Base-by-base conservation (phyloP, 257 asterid species). In the Penstemon davidsonii region DNA sequence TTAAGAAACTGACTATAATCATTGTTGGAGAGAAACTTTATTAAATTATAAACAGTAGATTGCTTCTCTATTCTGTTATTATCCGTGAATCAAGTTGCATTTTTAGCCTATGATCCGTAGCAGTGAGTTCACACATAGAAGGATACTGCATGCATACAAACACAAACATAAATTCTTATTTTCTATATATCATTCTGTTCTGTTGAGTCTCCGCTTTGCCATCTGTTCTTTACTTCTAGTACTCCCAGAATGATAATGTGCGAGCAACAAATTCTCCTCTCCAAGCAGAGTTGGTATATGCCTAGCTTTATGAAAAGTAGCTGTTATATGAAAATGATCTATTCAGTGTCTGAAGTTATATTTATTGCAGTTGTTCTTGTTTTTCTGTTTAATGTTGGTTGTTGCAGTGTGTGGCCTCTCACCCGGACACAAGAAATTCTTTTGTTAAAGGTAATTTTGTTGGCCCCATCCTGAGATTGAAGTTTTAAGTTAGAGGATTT, bases 341-440 rank as follows among this genome's bases (percentile, higher is more conserved):
- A 33, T 42, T 54, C 7, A 51, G 18, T 59, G 64, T 39, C 60
- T 49, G 33, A 63, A 36, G 49, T 69, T 57, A 2, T 56, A 56
- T 10, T 44, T 11, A 11, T 40, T 51, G 61, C 54, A 53, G 6
- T 49, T 68, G 9, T 62, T 51, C 45, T 18, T 50, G 63, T 9
- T 41, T 6, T 64, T 55, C 18, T 63, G 9, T 49, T 49, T 73
- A 33, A 44, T 66, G 61, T 66, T 68, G 55, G 66, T 63, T 78
- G 62, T 60, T 73, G 78, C 77, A 79, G 86, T 73, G 82, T 39
- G 66, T 82, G 38, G 82, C 84, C 33, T 58, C 74, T 51, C 80
- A 82, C 66, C 74, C 74, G 18, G 60, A 52, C 40, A 82, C 82
- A 55, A 79, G 78, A 56, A 60, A 47, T 73, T 41, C 7, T 9